A percentile compares a stretch with the other conserved stretches of the same genome.
phyloP scores from a whole-genome alignment of 2,329 filamentous ascomycete species.

The Huntiella omanensis region DNA sequence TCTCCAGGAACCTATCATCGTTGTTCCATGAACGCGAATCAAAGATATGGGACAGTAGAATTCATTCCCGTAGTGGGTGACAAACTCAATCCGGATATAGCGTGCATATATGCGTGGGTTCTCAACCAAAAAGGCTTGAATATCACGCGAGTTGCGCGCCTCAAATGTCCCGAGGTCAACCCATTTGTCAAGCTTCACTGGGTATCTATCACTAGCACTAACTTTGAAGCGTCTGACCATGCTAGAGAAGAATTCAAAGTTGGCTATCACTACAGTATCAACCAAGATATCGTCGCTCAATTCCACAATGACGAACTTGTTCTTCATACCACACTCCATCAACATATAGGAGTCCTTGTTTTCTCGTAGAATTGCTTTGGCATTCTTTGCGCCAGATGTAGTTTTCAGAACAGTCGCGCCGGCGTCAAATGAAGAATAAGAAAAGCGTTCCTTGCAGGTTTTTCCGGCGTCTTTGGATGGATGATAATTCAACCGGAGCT shows the following conservation, averaged over 20 bases:
- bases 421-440: slow-evolving; percentile 93
- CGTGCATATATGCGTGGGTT: slow-evolving; percentile 92
- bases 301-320: slow-evolving; percentile 91
- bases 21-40: slow-evolving; percentile 81
- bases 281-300: slow-evolving; percentile 73
- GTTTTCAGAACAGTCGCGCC: slow-evolving; percentile 86
- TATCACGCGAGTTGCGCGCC: slow-evolving; percentile 77
- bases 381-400: slow-evolving; percentile 67
- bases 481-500: slow-evolving; percentile 20
- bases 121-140: slow-evolving; percentile 85
- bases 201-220: slow-evolving; percentile 86
- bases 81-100: slow-evolving; percentile 78
- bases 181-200: slow-evolving; percentile 84
- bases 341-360: slow-evolving; percentile 99
- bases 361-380: slow-evolving; percentile 76
- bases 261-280: slow-evolving; percentile 90
- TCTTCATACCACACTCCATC: slow-evolving; percentile 66
- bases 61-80: slow-evolving; percentile 88
- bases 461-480: slow-evolving; percentile 86
- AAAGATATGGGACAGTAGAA: slow-evolving; percentile 91
- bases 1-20: slow-evolving; percentile 86
- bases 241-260: slow-evolving; percentile 97
- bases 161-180: slow-evolving; percentile 74
- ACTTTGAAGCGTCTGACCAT: slow-evolving; percentile 84
- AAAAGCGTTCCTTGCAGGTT: slow-evolving; percentile 94